Percentiles rank a stretch among this genome's conserved stretches.
These are phyloP conservation scores for Colletotrichum navitas DNA, from an alignment of 2,329 filamentous ascomycete species.

Conservation along the genomic window DNA sequence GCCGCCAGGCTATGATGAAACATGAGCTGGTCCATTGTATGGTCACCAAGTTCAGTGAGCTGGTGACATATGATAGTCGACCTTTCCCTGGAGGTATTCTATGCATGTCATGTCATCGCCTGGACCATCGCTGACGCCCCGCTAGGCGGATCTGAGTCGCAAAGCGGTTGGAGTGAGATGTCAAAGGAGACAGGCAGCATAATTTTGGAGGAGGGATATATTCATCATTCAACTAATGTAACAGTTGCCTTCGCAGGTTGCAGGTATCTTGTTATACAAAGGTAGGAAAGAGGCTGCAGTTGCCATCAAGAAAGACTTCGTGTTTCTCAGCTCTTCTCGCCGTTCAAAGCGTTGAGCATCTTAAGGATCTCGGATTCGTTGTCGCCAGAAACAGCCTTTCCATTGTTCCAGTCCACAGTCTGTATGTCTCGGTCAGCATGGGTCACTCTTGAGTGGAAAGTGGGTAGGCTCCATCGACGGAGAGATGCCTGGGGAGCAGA, in stretches of 20 bases:
- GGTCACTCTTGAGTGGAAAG: background rate
- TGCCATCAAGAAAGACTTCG: background rate
- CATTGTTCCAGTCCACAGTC: conserved; percentile 94
- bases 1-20: background rate
- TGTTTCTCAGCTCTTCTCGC: conserved; percentile 27
- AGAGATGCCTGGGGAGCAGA: background rate
- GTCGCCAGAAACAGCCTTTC: conserved; percentile 81
- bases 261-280: conserved; percentile 30
- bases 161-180: no score
- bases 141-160: no score
- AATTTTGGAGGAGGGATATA: conserved; percentile 9
- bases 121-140: background rate
- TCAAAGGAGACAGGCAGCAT: background rate
- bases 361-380: conserved; percentile 91
- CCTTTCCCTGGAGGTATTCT: background rate
- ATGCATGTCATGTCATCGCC: background rate
- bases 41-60: background rate
- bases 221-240: conserved; percentile 36
- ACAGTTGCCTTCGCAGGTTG: background rate
- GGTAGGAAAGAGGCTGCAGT: conserved; percentile 15
- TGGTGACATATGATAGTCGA: background rate
- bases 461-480: background rate
- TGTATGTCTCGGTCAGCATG: conserved; percentile 44
- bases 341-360: conserved; percentile 73
- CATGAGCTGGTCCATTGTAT: background rate